Evolutionary conservation across 257 asterid species (phyloP).

Genomic region (Galeopsis tetrahit): DNA sequence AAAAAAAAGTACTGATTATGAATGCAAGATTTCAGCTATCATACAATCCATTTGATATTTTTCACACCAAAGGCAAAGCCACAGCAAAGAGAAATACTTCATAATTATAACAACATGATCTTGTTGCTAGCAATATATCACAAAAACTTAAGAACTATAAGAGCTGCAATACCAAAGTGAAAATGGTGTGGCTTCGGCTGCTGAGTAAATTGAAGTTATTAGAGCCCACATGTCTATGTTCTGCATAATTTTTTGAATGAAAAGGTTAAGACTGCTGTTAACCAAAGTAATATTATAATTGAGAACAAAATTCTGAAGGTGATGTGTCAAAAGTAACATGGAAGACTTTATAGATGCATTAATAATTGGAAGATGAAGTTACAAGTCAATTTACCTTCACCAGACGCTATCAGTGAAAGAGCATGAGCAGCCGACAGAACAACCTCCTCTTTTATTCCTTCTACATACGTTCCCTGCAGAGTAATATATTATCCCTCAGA

Average conservation of each 20-base stretch:
- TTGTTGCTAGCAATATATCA: conserved; percentile 15
- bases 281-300: conserved; percentile 22
- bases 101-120: conserved; percentile 4
- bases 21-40: conserved; percentile 13
- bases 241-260: conserved; percentile 48
- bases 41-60: not conserved
- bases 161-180: conserved; percentile 68
- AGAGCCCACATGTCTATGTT: conserved; percentile 90
- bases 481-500: conserved; percentile 27
- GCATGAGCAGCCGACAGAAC: conserved; percentile 92
- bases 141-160: conserved; percentile 32
- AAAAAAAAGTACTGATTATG: conserved; percentile 10
- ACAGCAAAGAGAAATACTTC: not conserved
- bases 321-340: not conserved
- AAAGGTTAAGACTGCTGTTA: conserved; percentile 27
- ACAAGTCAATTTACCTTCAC: conserved; percentile 64
- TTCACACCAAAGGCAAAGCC: conserved; percentile 4
- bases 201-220: conserved; percentile 84
- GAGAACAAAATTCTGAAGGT: not conserved
- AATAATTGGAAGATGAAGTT: conserved; percentile 24
- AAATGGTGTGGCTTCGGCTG: conserved; percentile 96
- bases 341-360: not conserved
- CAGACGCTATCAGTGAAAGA: conserved; percentile 87
- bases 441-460: conserved; percentile 91
- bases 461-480: conserved; percentile 74